phyloP scores from a whole-genome alignment of 2,329 filamentous ascomycete species.

The Truncatella angustata region DNA sequence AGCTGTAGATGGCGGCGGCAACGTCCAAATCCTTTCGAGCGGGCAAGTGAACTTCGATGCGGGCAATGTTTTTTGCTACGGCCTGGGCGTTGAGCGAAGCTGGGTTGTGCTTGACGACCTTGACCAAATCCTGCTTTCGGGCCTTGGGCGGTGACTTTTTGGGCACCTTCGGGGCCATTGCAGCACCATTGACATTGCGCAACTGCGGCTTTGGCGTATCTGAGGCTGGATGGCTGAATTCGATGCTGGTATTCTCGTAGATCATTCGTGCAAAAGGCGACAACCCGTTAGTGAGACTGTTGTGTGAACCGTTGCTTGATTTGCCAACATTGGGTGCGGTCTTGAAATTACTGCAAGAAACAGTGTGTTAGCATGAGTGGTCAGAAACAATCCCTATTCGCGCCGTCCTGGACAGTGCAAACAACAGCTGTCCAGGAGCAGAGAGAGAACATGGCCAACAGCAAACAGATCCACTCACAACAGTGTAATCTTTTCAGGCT shows the following conservation, averaged over 20 bases:
- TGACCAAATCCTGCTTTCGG: conserved; percentile 25
- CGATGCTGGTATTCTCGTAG: conserved; percentile 39
- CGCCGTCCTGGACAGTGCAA: neutral
- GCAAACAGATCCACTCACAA: conserved; percentile 49
- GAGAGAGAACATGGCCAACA: neutral
- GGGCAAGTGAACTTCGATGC: conserved; percentile 28
- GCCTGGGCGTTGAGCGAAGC: conserved; percentile 30
- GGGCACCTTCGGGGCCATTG: conserved; percentile 21
- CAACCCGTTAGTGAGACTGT: conserved; percentile 38
- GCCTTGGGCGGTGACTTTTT: conserved; percentile 32
- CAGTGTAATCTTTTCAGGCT: conserved; percentile 66
- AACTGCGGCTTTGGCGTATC: conserved; percentile 27
- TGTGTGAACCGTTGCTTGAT: conserved; percentile 24
- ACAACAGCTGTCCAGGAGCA: neutral
- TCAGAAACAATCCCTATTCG: neutral
- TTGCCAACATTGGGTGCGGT: conserved; percentile 36
- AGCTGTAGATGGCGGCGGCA: conserved; percentile 16
- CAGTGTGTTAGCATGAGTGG: conserved; percentile 21
- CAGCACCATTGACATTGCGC: conserved; percentile 29
- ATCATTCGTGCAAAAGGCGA: conserved; percentile 51
- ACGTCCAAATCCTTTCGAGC: conserved; percentile 23
- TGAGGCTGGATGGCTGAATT: conserved; percentile 38
- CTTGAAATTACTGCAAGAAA: conserved; percentile 56
- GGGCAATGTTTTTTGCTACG: conserved; percentile 23
- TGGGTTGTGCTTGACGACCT: conserved; percentile 41